These are phyloP conservation scores for Globisporangium parvum DNA, from an alignment of 352 stramenopile genomes.

Conservation along the genomic window DNA sequence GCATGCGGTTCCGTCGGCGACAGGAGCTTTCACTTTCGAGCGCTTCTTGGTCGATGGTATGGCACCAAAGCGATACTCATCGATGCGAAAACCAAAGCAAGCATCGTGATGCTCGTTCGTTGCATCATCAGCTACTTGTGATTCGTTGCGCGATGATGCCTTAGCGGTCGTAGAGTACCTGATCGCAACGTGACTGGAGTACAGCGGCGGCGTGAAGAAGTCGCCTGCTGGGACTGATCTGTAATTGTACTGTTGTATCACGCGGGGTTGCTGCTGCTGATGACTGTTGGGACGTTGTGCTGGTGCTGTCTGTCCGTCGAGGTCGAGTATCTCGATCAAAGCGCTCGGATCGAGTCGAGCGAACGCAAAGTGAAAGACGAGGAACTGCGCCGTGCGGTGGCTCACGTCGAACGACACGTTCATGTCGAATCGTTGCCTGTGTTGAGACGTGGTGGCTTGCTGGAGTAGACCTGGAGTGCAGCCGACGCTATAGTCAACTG, in stretches of 20 bases:
- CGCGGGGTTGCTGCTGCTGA: neutral
- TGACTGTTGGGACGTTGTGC: neutral
- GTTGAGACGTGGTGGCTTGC: neutral
- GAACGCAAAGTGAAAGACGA: slow-evolving; percentile 26
- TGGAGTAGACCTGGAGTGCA: neutral
- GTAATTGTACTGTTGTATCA: slow-evolving; percentile 3
- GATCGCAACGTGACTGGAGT: slow-evolving; percentile 4
- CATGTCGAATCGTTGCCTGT: neutral
- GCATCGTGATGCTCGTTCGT: neutral
- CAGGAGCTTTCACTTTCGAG: neutral
- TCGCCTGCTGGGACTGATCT: neutral
- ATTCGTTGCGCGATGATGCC: neutral
- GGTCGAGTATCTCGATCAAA: slow-evolving; percentile 16
- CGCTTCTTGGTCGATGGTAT: neutral
- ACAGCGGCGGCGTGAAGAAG: slow-evolving; percentile 22
- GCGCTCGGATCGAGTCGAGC: slow-evolving; percentile 19
- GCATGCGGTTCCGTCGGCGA: neutral
- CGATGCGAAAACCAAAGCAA: slow-evolving; percentile 32
- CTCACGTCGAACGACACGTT: slow-evolving; percentile 16
- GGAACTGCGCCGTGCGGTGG: slow-evolving; percentile 22
- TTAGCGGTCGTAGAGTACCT: slow-evolving; percentile 16
- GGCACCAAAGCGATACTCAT: slow-evolving; percentile 24
- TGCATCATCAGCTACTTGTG: neutral
- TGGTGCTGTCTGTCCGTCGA: neutral
- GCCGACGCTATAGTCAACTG: neutral